Conservation (phyloP, 257 asterid genomes). For the Buddleja alternifolia region DNA sequence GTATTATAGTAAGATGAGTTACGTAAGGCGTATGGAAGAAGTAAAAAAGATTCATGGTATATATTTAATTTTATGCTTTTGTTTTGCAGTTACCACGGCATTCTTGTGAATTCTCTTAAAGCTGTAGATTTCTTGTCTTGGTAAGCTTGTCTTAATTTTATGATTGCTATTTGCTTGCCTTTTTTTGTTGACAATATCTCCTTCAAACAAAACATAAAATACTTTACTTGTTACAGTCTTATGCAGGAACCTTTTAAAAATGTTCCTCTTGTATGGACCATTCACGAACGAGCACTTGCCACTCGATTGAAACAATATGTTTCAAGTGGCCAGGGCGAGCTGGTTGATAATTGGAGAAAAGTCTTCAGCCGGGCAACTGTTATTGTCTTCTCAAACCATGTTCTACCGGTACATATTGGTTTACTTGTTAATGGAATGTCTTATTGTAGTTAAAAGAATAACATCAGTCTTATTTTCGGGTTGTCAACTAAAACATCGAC, state of each 20-base stretch:
- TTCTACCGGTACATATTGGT: constrained; percentile 70
- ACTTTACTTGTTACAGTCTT: constrained; percentile 55
- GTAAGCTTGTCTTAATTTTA: constrained; percentile 66
- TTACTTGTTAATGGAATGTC: constrained; percentile 12
- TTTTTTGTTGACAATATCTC: constrained; percentile 40
- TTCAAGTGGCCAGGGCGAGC: constrained; percentile 57
- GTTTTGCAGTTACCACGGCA: constrained; percentile 77
- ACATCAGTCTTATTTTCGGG: too few species aligned
- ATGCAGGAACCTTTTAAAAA: constrained; percentile 93
- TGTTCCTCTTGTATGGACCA: constrained; percentile 86
- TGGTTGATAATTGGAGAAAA: constrained; percentile 74
- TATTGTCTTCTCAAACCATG: constrained; percentile 83
- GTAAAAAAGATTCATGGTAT: not conserved
- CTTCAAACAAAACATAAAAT: not conserved
- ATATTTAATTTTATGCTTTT: constrained; percentile 23
- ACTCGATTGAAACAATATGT: constrained; percentile 58
- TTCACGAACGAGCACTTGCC: constrained; percentile 77
- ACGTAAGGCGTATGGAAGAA: too few species aligned
- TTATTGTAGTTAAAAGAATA: too few species aligned
- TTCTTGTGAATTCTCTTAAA: constrained; percentile 82
- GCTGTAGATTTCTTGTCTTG: constrained; percentile 59
- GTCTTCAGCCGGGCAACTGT: constrained; percentile 74
- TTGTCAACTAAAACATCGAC: too few species aligned
- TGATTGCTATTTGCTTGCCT: not conserved
- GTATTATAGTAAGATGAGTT: too few species aligned